Percentiles rank a stretch among this genome's conserved stretches.
These are phyloP conservation scores for Pisolithus tinctorius DNA, from an alignment of 768 basidiomycete species.

Conservation along the genomic window DNA sequence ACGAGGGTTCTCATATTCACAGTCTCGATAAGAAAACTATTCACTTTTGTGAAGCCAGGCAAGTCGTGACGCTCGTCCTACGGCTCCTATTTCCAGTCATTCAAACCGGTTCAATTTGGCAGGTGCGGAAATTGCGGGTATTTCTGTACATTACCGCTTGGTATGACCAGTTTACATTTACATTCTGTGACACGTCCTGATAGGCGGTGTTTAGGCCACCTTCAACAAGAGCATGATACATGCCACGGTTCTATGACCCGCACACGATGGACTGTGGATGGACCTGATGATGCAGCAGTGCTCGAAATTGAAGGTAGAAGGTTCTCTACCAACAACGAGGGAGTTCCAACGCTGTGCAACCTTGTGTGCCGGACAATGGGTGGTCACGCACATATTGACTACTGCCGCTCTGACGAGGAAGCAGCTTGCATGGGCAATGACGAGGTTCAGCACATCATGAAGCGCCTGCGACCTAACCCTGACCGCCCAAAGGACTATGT, in stretches of 20 bases:
- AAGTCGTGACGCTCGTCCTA: constrained; percentile 2
- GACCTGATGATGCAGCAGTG: constrained; percentile 36
- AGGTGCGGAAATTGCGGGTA: constrained; percentile 53
- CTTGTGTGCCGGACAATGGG: constrained; percentile 46
- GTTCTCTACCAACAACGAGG: constrained; percentile 46
- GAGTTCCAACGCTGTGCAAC: constrained; percentile 58
- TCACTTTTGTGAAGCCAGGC: constrained; percentile 50
- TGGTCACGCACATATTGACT: constrained; percentile 50
- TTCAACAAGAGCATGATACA: constrained; percentile 53
- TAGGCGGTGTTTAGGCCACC: constrained; percentile 34
- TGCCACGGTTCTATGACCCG: constrained; percentile 56
- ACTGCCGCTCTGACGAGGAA: constrained; percentile 36
- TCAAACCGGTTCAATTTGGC: not conserved
- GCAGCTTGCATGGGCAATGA: constrained; percentile 30
- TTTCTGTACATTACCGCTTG: constrained; percentile 47
- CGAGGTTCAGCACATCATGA: constrained; percentile 40
- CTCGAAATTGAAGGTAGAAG: constrained; percentile 48
- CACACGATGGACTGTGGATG: constrained; percentile 49
- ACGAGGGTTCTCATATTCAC: constrained; percentile 45
- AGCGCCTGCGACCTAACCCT: constrained; percentile 38
- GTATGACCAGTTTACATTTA: constrained; percentile 21
- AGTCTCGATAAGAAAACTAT: constrained; percentile 34
- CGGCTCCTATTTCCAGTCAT: constrained; percentile 1
- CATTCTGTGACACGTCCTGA: too few relatives aligned
- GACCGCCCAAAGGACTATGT: constrained; percentile 46